Base-by-base conservation (phyloP, 768 basidiomycete species). In the Artomyces pyxidatus region DNA sequence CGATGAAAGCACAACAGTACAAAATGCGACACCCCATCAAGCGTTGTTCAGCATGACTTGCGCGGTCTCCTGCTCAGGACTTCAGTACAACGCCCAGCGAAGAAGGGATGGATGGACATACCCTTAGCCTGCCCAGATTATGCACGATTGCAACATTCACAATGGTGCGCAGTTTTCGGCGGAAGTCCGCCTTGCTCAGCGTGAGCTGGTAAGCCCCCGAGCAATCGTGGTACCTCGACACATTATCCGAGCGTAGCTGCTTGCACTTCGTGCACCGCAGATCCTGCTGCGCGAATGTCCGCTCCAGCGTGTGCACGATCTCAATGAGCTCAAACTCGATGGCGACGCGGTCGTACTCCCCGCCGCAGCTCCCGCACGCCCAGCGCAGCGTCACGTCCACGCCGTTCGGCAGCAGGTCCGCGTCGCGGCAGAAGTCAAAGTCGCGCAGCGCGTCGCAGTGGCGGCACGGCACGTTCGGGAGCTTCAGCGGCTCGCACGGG, bases 361-460 rank as follows among this genome's bases (percentile, higher is more conserved):
- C 82, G 17, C 78, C 79, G 56, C 93, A 96, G 46, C 69, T 69
- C 44, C 71, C 68, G 60, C 92, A 89, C 12, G 69, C 61, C 90
- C 88, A 92, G 48, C 75, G 78, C 17, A 67, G 60, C 6, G 75
- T 71, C 16, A 73, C 68, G 6, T 74, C 67, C 29, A 75, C 66
- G 51, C 68, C 54, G 58, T 73, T 68, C 9, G 88, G 83, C 37
- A 90, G 71, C 35, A 96, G 73, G 50, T 91, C 87, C 10, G 81
- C 75, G 66, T 98, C 95, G 14, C 95, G 80, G 63, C 95, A 97
- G 60, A 99, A 88, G 65, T 99, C 96, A 59, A 99, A 88, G 63
- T 95, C 92, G 3, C 87, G 80, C 51, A 93, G 74, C 12, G 72
- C 68, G 63, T 92, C 93, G 67, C 89, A 98, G 59, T 83, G 78